These are phyloP conservation scores for Fraxinus sp. DNA, from an alignment of 305 asterid genomes.

Conservation along the genomic window DNA sequence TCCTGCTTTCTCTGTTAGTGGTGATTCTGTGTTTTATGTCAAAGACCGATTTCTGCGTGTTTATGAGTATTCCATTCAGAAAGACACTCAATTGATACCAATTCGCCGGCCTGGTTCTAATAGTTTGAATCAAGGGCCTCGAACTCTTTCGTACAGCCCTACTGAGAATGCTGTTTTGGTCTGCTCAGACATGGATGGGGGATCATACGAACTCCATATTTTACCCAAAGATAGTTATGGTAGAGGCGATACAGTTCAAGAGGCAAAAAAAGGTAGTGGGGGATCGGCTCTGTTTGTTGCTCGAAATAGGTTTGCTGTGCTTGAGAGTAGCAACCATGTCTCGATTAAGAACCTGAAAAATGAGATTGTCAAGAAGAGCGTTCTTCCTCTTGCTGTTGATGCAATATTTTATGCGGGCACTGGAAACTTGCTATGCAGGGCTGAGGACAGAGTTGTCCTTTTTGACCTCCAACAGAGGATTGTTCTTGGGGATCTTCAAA, in stretches of 20 bases:
- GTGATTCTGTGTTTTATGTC: slow-evolving; percentile 68
- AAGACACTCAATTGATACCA: slow-evolving; percentile 43
- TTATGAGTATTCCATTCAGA: slow-evolving; percentile 45
- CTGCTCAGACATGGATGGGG: slow-evolving; percentile 52
- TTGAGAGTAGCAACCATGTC: slow-evolving; percentile 42
- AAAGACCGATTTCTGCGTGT: slow-evolving; percentile 63
- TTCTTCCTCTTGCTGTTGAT: slow-evolving; percentile 46
- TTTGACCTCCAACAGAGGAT: slow-evolving; percentile 51
- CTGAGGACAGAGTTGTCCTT: slow-evolving; percentile 52
- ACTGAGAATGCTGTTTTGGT: slow-evolving; percentile 51
- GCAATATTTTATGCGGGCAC: slow-evolving; percentile 57
- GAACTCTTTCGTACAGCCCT: slow-evolving; percentile 51
- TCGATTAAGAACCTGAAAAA: slow-evolving; percentile 38
- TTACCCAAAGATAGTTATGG: slow-evolving; percentile 50
- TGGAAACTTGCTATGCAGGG: slow-evolving; percentile 52
- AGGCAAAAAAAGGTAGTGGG: slow-evolving; percentile 50
- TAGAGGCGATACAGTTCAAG: slow-evolving; percentile 55
- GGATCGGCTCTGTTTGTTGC: slow-evolving; percentile 56
- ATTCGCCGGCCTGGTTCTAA: slow-evolving; percentile 51
- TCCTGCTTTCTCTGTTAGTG: slow-evolving; percentile 73
- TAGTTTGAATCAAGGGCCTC: slow-evolving; percentile 46
- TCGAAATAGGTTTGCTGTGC: slow-evolving; percentile 54
- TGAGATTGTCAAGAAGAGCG: slow-evolving; percentile 44
- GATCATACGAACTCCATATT: slow-evolving; percentile 49
- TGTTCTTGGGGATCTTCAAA: slow-evolving; percentile 50